phyloP scores from a whole-genome alignment of 176 grass and related monocot species.

The Oryza meyeriana region DNA sequence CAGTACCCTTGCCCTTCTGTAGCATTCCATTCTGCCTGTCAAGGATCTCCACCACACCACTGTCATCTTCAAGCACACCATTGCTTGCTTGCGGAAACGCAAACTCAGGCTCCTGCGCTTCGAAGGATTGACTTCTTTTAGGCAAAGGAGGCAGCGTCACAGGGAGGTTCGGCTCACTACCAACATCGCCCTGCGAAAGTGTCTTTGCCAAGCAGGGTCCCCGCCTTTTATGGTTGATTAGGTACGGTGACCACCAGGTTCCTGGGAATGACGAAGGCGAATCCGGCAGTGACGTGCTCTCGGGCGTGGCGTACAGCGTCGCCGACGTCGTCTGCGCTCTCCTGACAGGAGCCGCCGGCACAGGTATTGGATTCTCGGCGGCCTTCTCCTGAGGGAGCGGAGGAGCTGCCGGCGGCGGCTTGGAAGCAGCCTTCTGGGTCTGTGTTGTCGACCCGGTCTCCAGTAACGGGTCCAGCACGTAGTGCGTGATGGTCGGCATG shows the following conservation, averaged over 20 bases:
- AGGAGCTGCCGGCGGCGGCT: conserved; percentile 18
- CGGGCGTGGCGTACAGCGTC: conserved; percentile 67
- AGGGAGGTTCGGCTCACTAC: conserved; percentile 8
- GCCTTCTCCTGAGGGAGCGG: conserved; percentile 7
- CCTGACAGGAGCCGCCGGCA: conserved; percentile 38
- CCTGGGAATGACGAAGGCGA: conserved; percentile 68
- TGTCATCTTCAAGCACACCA: conserved; percentile 2
- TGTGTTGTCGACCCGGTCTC: conserved; percentile 41
- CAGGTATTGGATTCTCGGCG: conserved; percentile 22
- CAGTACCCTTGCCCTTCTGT: conserved; percentile 24
- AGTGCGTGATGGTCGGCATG: conserved; percentile 71
- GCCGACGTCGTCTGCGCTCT: conserved; percentile 48
- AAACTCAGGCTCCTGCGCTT: conserved; percentile 36
- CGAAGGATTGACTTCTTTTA: conserved; percentile 4
- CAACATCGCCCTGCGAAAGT: conserved; percentile 32
- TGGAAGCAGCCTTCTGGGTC: conserved; percentile 18
- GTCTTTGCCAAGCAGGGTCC: conserved; percentile 60
- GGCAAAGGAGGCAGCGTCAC: conserved; percentile 8
- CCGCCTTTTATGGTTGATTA: conserved; percentile 86
- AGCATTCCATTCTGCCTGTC: conserved; percentile 8
- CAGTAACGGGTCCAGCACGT: conserved; percentile 60
- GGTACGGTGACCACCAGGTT: conserved; percentile 72
- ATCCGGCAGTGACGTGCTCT: conserved; percentile 63
- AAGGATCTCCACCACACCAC: neutral
- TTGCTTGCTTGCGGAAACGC: neutral